Evolutionary conservation across 768 basidiomycete genomes (phyloP).

Genomic region (Russula foetens): DNA sequence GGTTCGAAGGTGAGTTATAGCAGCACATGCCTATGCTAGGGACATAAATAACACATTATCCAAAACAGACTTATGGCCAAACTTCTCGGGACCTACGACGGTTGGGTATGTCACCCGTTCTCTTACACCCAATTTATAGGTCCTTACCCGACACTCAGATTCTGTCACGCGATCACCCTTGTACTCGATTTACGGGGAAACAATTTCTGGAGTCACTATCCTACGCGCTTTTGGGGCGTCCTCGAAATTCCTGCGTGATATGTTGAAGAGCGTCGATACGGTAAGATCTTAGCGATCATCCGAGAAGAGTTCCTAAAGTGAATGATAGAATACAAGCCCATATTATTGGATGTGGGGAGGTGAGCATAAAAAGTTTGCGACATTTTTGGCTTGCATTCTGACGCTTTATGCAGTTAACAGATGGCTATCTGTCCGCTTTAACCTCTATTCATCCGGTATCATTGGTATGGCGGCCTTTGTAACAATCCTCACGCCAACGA

Average conservation of each 20-base stretch:
- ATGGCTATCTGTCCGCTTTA: conserved; percentile 86
- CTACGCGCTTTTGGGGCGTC: conserved; percentile 84
- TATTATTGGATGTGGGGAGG: conserved; percentile 92
- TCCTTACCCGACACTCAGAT: conserved; percentile 21
- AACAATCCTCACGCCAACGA: conserved; percentile 57
- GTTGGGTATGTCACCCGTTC: conserved; percentile 39
- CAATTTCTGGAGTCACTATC: conserved; percentile 43
- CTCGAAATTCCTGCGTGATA: conserved; percentile 78
- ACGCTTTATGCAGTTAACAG: conserved; percentile 55
- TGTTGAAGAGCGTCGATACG: conserved; percentile 76
- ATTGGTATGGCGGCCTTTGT: conserved; percentile 66
- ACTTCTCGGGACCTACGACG: conserved; percentile 83
- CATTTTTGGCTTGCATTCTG: neutral
- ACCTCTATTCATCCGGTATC: conserved; percentile 63
- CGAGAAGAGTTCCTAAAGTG: neutral
- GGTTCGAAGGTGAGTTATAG: conserved; percentile 6
- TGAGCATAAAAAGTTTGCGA: conserved; percentile 23
- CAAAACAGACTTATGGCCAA: conserved; percentile 57
- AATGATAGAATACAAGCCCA: conserved; percentile 49
- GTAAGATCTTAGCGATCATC: conserved; percentile 22
- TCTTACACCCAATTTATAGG: neutral
- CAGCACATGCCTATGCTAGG: neutral
- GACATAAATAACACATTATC: conserved; percentile 21
- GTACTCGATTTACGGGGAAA: conserved; percentile 45
- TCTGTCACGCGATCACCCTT: conserved; percentile 42